These are phyloP conservation scores for Hypomontagnella monticulosa DNA, from an alignment of 495 filamentous ascomycete species.

Conservation along the genomic window DNA sequence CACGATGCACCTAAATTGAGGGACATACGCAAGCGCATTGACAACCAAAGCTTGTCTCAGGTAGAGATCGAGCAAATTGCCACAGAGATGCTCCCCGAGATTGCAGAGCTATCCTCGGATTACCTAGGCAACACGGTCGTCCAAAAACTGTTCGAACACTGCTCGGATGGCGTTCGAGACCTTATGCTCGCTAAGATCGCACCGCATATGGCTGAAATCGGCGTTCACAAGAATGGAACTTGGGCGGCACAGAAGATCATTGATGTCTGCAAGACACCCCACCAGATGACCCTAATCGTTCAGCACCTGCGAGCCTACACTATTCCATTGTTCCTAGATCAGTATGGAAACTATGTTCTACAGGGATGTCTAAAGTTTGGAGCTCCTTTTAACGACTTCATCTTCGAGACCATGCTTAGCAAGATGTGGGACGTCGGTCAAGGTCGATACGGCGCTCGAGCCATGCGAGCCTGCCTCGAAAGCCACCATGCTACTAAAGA, in stretches of 20 bases:
- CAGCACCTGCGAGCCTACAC: constrained; percentile 85
- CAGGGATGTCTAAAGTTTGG: constrained; percentile 95
- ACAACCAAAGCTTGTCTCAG: constrained; percentile 86
- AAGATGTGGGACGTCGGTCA: constrained; percentile 95
- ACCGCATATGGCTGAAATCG: constrained; percentile 94
- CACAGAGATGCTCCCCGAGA: constrained; percentile 91
- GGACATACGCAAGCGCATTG: constrained; percentile 96
- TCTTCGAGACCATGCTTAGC: constrained; percentile 96
- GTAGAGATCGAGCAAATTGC: constrained; percentile 94
- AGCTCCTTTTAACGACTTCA: constrained; percentile 89
- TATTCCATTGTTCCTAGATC: constrained; percentile 91
- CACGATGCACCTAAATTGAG: constrained; percentile 96
- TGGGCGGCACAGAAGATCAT: constrained; percentile 99
- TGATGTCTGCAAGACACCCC: constrained; percentile 86
- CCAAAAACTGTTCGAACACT: constrained; percentile 96
- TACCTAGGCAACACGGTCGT: constrained; percentile 99
- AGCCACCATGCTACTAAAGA: constrained; percentile 95
- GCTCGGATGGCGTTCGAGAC: constrained; percentile 88
- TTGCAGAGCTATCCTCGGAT: constrained; percentile 92
- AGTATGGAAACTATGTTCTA: constrained; percentile 98
- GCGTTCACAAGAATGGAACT: constrained; percentile 98
- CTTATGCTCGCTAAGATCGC: constrained; percentile 89
- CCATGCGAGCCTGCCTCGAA: constrained; percentile 96
- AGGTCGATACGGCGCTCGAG: constrained; percentile 91
- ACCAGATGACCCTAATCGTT: constrained; percentile 85